phyloP scores from a whole-genome alignment of 805 yeast genomes.

The Wickerhamomyces bisporus region DNA sequence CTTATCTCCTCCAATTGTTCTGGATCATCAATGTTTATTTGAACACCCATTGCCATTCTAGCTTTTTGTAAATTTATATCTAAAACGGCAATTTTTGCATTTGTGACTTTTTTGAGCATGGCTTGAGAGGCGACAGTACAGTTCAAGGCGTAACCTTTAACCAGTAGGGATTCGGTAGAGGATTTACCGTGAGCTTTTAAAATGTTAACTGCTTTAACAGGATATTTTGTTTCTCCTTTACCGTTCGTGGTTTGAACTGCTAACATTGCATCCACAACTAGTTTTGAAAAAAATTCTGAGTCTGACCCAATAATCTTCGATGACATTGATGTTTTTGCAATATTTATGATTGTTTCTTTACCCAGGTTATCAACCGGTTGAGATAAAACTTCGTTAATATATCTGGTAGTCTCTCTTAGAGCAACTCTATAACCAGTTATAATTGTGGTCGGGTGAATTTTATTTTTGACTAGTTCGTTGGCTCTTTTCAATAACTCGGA shows the following conservation, averaged over 20 bases:
- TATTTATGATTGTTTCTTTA: conserved; percentile 78
- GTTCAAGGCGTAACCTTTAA: conserved; percentile 92
- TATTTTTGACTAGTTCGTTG: conserved; percentile 85
- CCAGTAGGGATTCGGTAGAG: conserved; percentile 76
- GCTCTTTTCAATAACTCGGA: conserved; percentile 89
- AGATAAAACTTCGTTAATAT: conserved; percentile 79
- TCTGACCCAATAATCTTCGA: conserved; percentile 94
- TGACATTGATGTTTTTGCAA: conserved; percentile 97
- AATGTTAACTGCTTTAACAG: conserved; percentile 94
- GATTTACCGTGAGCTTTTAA: conserved; percentile 97
- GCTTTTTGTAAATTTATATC: conserved; percentile 95
- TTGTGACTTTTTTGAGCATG: conserved; percentile 67
- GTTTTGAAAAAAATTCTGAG: conserved; percentile 78
- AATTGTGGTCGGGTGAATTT: conserved; percentile 96
- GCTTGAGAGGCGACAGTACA: conserved; percentile 98
- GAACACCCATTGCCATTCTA: conserved; percentile 97
- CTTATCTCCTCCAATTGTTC: conserved; percentile 93
- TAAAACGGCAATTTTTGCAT: conserved; percentile 81
- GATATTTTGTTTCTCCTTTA: conserved; percentile 87
- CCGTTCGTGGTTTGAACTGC: conserved; percentile 88
- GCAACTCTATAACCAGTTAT: conserved; percentile 96
- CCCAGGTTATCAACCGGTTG: conserved; percentile 69
- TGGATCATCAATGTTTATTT: conserved; percentile 94
- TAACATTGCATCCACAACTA: conserved; percentile 93
- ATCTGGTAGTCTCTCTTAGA: conserved; percentile 78